Evolutionary conservation across 2,329 filamentous ascomycete genomes (phyloP), one percentile per base, ranked within the genome.

Genomic region (Arthrobotrys sinensis): DNA sequence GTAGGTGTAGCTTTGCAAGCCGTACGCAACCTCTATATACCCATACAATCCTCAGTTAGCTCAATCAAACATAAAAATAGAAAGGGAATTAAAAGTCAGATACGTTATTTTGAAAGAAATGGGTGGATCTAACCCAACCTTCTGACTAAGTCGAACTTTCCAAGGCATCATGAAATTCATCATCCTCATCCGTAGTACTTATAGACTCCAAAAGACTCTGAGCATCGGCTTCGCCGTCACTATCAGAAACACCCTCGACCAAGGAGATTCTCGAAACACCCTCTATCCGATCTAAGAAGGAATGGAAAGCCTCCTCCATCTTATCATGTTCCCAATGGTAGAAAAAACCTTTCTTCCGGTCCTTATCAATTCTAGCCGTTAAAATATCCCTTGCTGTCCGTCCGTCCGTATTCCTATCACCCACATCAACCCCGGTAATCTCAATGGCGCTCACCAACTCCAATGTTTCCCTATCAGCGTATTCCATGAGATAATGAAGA

Each of bases 131-230:
- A 28, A 28, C 24, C 24, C 4, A 28, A 28, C 24, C 2, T 4
- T 4, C 24, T 28, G 2, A 28, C 24, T 4, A 28, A 28, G 2
- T 28, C 4, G 40, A 45, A 6, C 40, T 16, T 16, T 52, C 50
- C 21, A 34, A 55, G 28, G 50, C 50, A 55, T 55, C 50, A 12
- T 34, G 28, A 14, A 55, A 55, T 55, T 55, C 50, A 55, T 55
- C 50, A 19, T 55, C 50, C 2, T 19, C 12, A 4, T 48, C 19
- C 14, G 12, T 21, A 55, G 12, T 21, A 55, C 34, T 14, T 2
- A 14, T 34, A 55, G 19, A 52, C 10, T 4, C 10, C 3, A 11
- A 28, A 19, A 6, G 5, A 5, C 10, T 14, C 14, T 45, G 2
- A 16, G 40, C 3, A 45, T 14, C 14, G 19, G 19, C 14, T 16